These are phyloP conservation scores for Ogataea paradorogensis DNA, from an alignment of 805 yeast species.

Conservation along the genomic window DNA sequence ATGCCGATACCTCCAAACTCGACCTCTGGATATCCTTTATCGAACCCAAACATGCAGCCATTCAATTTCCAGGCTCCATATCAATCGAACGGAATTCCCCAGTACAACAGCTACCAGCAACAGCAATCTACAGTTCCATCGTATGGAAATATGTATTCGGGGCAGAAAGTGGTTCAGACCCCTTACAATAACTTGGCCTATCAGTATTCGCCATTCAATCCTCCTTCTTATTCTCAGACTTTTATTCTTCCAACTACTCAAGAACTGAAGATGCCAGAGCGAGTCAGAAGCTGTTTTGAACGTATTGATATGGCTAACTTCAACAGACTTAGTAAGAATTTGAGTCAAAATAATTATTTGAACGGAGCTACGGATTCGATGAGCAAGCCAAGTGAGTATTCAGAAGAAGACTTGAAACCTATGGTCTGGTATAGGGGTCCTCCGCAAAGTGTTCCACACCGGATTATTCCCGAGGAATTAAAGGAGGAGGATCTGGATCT, in stretches of 20 bases:
- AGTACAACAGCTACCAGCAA: constrained; percentile 12
- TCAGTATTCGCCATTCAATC: constrained; percentile 32
- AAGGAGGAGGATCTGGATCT: constrained; percentile 14
- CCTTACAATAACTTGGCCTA: constrained; percentile 31
- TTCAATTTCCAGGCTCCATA: constrained; percentile 12
- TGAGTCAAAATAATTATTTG: constrained; percentile 22
- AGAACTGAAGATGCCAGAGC: constrained; percentile 33
- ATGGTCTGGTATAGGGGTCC: constrained; percentile 70
- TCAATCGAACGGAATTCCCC: constrained; percentile 8
- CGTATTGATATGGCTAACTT: constrained; percentile 34
- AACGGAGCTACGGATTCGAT: constrained; percentile 16
- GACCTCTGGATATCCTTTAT: background rate
- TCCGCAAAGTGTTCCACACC: constrained; percentile 45
- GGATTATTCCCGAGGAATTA: constrained; percentile 31
- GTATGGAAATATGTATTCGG: constrained; percentile 16
- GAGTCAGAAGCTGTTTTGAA: constrained; percentile 32
- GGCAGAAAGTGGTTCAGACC: constrained; percentile 32
- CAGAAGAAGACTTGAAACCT: constrained; percentile 29
- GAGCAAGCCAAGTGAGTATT: constrained; percentile 21
- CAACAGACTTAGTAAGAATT: constrained; percentile 23
- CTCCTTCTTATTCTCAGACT: constrained; percentile 31
- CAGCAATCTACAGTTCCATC: constrained; percentile 11
- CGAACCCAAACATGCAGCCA: constrained; percentile 11
- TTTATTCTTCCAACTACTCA: constrained; percentile 37
- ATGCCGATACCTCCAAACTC: constrained; percentile 12